phyloP scores from a whole-genome alignment of 2,329 filamentous ascomycete genomes.

The Aspergillus novofumigatus region DNA sequence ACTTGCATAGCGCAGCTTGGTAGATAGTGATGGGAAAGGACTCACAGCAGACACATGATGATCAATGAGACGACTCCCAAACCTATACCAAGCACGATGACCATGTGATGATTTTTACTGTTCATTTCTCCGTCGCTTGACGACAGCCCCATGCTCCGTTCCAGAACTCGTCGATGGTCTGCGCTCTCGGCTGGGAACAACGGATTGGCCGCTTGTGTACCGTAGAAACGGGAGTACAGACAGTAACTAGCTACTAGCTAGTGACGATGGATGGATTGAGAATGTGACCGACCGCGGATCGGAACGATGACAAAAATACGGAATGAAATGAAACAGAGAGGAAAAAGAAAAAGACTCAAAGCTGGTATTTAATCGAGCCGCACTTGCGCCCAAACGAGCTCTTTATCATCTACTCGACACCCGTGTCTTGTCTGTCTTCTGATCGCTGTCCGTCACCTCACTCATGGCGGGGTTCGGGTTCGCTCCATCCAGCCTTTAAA shows the following conservation, averaged over 20 bases:
- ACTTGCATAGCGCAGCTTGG: slow-evolving; percentile 5
- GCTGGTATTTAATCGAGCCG: background rate
- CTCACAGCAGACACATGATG: slow-evolving; percentile 30
- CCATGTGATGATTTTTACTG: slow-evolving; percentile 25
- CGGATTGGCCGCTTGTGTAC: background rate
- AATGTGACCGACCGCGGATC: background rate
- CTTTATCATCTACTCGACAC: background rate
- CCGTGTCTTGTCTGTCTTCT: background rate
- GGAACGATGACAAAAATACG: background rate
- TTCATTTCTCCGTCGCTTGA: slow-evolving; percentile 17
- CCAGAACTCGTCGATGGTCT: background rate
- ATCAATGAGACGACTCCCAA: slow-evolving; percentile 29
- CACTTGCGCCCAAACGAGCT: background rate
- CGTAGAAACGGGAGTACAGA: background rate
- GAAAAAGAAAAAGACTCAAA: background rate
- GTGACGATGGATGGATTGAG: background rate
- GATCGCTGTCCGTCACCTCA: background rate
- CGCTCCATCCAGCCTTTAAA: background rate
- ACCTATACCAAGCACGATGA: slow-evolving; percentile 30
- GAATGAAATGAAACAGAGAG: background rate
- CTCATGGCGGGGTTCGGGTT: background rate
- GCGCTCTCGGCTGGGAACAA: background rate
- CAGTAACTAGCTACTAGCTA: background rate
- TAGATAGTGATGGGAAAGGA: background rate
- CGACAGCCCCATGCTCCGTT: slow-evolving; percentile 13